These are phyloP conservation scores for Nothophaeocryptopus gaeumannii DNA, from an alignment of 2,329 filamentous ascomycete genomes.

Conservation along the genomic window DNA sequence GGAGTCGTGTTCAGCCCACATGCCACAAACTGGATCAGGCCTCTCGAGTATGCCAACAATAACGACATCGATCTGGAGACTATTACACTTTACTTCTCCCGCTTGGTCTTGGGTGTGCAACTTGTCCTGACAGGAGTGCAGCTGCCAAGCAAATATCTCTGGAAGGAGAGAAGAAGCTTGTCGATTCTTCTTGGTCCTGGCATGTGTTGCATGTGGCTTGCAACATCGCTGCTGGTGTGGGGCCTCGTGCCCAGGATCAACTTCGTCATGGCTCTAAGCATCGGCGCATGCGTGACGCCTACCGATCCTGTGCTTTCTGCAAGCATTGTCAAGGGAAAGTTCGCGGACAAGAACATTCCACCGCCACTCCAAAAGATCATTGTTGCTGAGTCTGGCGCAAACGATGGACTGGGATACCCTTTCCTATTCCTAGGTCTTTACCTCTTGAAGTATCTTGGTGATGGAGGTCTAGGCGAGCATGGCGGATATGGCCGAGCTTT, in stretches of 20 bases:
- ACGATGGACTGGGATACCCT: constrained; percentile 85
- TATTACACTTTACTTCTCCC: constrained; percentile 79
- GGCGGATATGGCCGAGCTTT: constrained; percentile 67
- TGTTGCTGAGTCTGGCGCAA: constrained; percentile 73
- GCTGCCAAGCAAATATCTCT: constrained; percentile 76
- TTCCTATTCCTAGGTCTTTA: constrained; percentile 85
- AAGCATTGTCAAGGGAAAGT: constrained; percentile 88
- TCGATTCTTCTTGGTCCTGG: constrained; percentile 73
- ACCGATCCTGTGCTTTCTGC: constrained; percentile 87
- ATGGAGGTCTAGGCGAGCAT: constrained; percentile 52
- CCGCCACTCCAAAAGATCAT: constrained; percentile 70
- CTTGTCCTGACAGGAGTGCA: constrained; percentile 86
- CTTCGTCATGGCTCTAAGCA: constrained; percentile 74
- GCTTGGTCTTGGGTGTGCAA: constrained; percentile 85
- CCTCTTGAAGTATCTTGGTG: constrained; percentile 70
- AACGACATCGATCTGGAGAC: constrained; percentile 59
- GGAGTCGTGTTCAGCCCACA: constrained; percentile 77
- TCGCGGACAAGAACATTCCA: constrained; percentile 86
- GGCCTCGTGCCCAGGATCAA: constrained; percentile 66
- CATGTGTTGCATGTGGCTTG: constrained; percentile 84
- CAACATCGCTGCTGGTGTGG: constrained; percentile 76
- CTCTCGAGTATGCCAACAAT: constrained; percentile 66
- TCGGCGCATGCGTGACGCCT: constrained; percentile 85
- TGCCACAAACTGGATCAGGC: constrained; percentile 72
- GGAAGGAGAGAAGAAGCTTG: constrained; percentile 74